phyloP scores from a whole-genome alignment of 305 asterid species.

The Fraxinus floribunda region DNA sequence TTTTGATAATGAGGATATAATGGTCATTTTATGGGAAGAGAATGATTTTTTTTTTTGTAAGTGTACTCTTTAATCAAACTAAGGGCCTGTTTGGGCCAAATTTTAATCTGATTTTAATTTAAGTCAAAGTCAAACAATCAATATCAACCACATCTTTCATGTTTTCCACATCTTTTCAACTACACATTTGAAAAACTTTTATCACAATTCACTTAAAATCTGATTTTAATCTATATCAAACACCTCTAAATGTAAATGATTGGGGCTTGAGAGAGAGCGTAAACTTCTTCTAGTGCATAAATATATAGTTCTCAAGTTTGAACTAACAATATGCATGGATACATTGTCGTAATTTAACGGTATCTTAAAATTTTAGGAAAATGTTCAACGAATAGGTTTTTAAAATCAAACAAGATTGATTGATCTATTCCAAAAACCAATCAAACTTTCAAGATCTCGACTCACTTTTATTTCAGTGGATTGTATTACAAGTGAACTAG shows the following conservation, averaged over 20 bases:
- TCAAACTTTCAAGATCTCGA: not conserved
- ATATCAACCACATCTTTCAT: no score
- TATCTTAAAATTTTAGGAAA: not conserved
- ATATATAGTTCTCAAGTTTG: no score
- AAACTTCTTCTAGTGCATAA: not conserved
- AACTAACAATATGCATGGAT: not conserved
- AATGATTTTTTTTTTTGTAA: not conserved
- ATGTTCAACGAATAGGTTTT: not conserved
- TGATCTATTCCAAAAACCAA: not conserved
- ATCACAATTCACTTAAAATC: no score
- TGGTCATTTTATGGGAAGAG: not conserved
- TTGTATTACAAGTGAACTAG: not conserved
- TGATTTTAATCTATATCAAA: no score
- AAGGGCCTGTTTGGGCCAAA: no score
- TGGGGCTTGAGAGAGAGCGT: not conserved
- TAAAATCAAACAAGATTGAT: not conserved
- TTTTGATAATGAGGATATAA: not conserved
- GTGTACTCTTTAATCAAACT: not conserved
- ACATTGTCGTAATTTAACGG: not conserved
- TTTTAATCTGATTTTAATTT: no score
- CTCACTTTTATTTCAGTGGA: not conserved
- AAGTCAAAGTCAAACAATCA: no score
- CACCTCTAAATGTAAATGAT: not conserved
- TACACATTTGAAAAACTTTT: no score
- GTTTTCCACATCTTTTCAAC: no score